These are phyloP conservation scores for Pseudovirgaria hyperparasitica DNA, from an alignment of 2,329 filamentous ascomycete genomes.

Conservation along the genomic window DNA sequence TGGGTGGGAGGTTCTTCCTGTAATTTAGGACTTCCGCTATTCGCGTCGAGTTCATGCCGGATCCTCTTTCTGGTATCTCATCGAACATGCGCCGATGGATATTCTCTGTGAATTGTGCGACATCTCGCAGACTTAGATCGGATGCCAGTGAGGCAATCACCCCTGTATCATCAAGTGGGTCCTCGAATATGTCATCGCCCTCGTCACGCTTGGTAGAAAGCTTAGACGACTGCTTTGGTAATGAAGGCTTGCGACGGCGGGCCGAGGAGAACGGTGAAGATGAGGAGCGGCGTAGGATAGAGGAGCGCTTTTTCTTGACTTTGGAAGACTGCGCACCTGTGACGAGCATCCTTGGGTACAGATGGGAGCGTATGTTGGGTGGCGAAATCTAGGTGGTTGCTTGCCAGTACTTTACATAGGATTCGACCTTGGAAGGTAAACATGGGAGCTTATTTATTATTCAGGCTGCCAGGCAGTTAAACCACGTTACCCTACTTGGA, in stretches of 20 bases:
- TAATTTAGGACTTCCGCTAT: conserved; percentile 53
- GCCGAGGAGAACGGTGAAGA: conserved; percentile 25
- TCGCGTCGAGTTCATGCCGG: conserved; percentile 51
- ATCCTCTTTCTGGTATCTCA: conserved; percentile 42
- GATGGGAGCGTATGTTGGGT: too few relatives aligned
- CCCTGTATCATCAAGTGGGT: conserved; percentile 48
- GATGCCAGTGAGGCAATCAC: conserved; percentile 41
- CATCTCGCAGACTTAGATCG: conserved; percentile 46
- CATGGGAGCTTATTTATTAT: too few relatives aligned
- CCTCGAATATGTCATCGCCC: conserved; percentile 22
- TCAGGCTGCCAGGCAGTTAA: too few relatives aligned
- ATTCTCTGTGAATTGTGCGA: conserved; percentile 51
- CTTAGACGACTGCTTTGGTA: conserved; percentile 11
- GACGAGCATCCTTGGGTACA: too few relatives aligned
- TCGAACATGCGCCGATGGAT: conserved; percentile 52
- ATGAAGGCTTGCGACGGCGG: conserved; percentile 21
- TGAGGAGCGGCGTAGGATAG: conserved; percentile 14
- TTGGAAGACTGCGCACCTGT: too few relatives aligned
- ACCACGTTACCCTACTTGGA: too few relatives aligned
- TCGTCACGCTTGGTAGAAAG: conserved; percentile 6
- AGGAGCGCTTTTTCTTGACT: conserved; percentile 7
- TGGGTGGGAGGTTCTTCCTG: conserved; percentile 44
- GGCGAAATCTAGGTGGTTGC: too few relatives aligned
- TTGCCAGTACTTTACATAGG: too few relatives aligned
- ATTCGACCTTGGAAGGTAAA: too few relatives aligned